Percentiles rank a stretch among this genome's conserved stretches.
Evolutionary conservation across 2,329 filamentous ascomycete species (phyloP).

Genomic region (Nothomitra cinnamomea): DNA sequence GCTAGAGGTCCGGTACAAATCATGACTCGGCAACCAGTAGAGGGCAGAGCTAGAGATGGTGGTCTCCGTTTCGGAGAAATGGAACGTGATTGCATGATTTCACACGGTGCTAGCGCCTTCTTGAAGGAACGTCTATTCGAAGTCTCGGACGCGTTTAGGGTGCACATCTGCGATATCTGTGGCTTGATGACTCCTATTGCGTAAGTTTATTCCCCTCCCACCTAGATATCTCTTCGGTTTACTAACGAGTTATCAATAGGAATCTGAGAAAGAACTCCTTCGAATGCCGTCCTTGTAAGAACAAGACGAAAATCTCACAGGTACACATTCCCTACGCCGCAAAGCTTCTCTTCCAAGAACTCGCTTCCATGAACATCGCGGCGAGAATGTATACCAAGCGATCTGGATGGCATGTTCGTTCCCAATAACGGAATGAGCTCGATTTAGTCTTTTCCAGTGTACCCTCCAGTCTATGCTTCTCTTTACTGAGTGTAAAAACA

Average conservation of each 20-base stretch:
- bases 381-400: constrained; percentile 89
- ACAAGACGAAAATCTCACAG: constrained; percentile 97
- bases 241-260: constrained; percentile 30
- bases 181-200: constrained; percentile 98
- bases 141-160: constrained; percentile 92
- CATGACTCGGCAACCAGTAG: constrained; percentile 88
- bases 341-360: constrained; percentile 94
- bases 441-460: neutral
- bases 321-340: constrained; percentile 96
- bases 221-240: constrained; percentile 6
- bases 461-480: neutral
- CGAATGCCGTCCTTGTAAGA: constrained; percentile 93
- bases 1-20: constrained; percentile 94
- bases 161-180: constrained; percentile 97
- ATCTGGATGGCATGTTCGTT: constrained; percentile 53
- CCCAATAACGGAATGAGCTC: constrained; percentile 17
- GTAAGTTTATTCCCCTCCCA: constrained; percentile 43
- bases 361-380: constrained; percentile 96
- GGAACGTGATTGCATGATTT: constrained; percentile 99
- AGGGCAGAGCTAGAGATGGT: constrained; percentile 94
- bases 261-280: constrained; percentile 92
- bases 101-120: constrained; percentile 94
- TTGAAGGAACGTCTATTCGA: constrained; percentile 95
- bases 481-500: too few relatives aligned
- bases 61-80: constrained; percentile 99